A percentile compares a stretch with the other conserved stretches of the same genome.
Evolutionary conservation across 176 grass and related monocot genomes (phyloP).

Genomic region (Oryza coarctata): DNA sequence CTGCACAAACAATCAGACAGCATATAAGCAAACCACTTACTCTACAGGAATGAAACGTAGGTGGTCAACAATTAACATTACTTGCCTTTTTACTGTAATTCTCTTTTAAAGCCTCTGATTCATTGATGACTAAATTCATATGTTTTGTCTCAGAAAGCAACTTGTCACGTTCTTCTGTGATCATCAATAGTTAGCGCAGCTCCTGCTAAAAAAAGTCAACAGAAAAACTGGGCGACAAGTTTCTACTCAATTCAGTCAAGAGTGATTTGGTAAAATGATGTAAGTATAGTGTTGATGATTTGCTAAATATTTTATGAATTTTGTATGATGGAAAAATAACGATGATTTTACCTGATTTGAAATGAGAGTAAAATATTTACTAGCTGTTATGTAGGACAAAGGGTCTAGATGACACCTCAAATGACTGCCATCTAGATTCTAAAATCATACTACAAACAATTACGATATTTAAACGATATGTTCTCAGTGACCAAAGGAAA

Average conservation of each 20-base stretch:
- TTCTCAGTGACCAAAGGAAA: no score
- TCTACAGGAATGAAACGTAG: constrained; percentile 17
- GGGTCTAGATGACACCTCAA: no score
- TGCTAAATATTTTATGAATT: no score
- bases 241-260: constrained; percentile 5
- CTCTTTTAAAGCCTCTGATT: constrained; percentile 58
- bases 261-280: no score
- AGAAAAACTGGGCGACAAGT: constrained; percentile 25
- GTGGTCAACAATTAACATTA: constrained; percentile 14
- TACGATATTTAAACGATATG: no score
- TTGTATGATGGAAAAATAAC: no score
- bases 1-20: constrained; percentile 52
- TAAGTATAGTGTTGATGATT: no score
- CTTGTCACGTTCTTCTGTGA: constrained; percentile 55
- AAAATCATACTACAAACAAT: no score
- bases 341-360: no score
- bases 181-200: constrained; percentile 40
- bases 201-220: constrained; percentile 46
- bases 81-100: constrained; percentile 58
- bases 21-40: not conserved
- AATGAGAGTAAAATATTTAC: no score
- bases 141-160: constrained; percentile 54
- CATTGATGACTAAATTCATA: constrained; percentile 44
- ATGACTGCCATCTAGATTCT: no score
- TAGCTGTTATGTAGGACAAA: no score